A percentile compares a stretch with the other conserved stretches of the same genome.
Conservation (phyloP, 31 red algal genomes). For the Bonnemaisonia californica region DNA sequence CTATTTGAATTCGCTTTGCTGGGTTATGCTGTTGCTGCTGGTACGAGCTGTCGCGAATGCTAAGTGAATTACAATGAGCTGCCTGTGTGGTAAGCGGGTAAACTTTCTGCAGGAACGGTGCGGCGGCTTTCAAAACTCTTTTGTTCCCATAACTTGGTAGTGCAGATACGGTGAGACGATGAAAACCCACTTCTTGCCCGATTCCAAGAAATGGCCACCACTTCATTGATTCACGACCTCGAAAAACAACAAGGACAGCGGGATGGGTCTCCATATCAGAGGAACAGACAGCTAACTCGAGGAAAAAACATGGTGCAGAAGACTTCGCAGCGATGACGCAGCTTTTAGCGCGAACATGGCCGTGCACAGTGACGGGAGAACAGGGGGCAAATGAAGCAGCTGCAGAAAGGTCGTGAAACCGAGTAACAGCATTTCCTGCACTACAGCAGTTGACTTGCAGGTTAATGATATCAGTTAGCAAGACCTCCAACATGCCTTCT, state of each 20-base stretch:
- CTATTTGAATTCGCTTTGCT: not conserved
- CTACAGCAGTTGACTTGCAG: not conserved
- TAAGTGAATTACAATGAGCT: not conserved
- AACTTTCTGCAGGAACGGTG: not conserved
- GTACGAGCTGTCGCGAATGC: not conserved
- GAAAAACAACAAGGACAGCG: not conserved
- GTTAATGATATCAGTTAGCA: not conserved
- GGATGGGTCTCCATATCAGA: not conserved
- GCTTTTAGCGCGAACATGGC: not conserved
- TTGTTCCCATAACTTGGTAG: not conserved
- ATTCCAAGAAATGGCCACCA: constrained; percentile 31
- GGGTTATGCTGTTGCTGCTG: not conserved
- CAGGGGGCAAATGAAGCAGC: not conserved
- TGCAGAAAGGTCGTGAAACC: not conserved
- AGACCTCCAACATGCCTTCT: constrained; percentile 1
- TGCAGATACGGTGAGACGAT: not conserved
- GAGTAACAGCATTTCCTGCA: not conserved
- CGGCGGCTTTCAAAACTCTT: not conserved
- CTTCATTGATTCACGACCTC: not conserved
- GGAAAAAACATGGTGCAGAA: not conserved
- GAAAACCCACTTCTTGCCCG: not conserved
- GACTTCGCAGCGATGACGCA: not conserved
- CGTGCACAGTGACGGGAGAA: not conserved
- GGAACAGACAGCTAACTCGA: not conserved
- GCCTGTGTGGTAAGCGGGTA: not conserved